Conservation (phyloP, 2,329 filamentous ascomycete genomes). For the Penicillium occitanis region DNA sequence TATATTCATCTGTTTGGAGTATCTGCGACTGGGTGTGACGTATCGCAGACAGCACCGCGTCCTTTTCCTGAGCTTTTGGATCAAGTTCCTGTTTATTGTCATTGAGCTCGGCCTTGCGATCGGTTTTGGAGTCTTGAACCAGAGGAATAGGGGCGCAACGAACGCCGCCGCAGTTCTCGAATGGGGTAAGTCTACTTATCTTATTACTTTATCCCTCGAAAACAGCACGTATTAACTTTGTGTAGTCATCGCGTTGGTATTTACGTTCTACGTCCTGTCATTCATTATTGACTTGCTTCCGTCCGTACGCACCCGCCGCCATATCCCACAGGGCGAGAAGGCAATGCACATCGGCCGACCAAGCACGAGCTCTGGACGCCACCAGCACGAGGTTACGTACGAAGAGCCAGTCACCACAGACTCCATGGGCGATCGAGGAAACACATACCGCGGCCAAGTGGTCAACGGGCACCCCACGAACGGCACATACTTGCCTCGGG, state of each 20-base stretch:
- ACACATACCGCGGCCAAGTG: slow-evolving; percentile 25
- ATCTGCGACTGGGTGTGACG: slow-evolving; percentile 77
- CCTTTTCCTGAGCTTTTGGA: slow-evolving; percentile 76
- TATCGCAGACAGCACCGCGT: slow-evolving; percentile 69
- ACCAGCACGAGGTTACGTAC: slow-evolving; percentile 27
- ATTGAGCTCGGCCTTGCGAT: slow-evolving; percentile 68
- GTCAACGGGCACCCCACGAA: not conserved
- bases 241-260: slow-evolving; percentile 70
- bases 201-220: not conserved
- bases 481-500: slow-evolving; percentile 2
- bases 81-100: slow-evolving; percentile 83
- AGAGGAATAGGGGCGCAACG: slow-evolving; percentile 41
- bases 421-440: slow-evolving; percentile 35
- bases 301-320: slow-evolving; percentile 60
- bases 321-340: slow-evolving; percentile 40
- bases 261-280: slow-evolving; percentile 81
- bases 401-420: slow-evolving; percentile 42
- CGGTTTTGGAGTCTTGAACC: slow-evolving; percentile 63
- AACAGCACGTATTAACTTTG: not conserved
- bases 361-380: slow-evolving; percentile 13
- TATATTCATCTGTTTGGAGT: slow-evolving; percentile 86
- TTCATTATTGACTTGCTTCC: slow-evolving; percentile 88
- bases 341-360: slow-evolving; percentile 28
- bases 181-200: slow-evolving; percentile 49
- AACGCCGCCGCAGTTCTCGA: slow-evolving; percentile 75